A percentile compares a stretch with the other conserved stretches of the same genome.
Evolutionary conservation across 2,329 filamentous ascomycete genomes (phyloP).

Genomic region (Paecilomyces sp.): DNA sequence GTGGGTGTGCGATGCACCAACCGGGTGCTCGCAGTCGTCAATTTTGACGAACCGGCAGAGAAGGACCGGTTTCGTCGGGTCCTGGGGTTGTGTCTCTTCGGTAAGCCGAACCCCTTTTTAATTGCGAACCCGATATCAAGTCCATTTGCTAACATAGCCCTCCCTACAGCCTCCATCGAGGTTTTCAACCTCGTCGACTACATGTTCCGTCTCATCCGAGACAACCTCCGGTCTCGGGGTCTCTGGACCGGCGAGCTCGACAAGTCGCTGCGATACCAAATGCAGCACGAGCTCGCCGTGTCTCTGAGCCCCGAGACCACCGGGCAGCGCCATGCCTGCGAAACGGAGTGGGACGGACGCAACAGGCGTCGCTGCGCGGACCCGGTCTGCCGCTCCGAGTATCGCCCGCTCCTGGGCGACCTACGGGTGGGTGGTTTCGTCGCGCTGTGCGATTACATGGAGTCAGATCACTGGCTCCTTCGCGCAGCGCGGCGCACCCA

Average conservation of each 20-base stretch:
- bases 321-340: slow-evolving; percentile 22
- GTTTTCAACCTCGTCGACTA: slow-evolving; percentile 18
- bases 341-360: slow-evolving; percentile 24
- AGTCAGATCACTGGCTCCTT: slow-evolving; percentile 23
- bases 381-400: slow-evolving; percentile 16
- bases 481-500: slow-evolving; percentile 23
- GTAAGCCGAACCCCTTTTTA: slow-evolving; percentile 10
- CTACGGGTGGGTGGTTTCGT: slow-evolving; percentile 9
- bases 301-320: slow-evolving; percentile 8
- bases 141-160: background rate
- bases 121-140: background rate
- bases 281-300: slow-evolving; percentile 16
- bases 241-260: slow-evolving; percentile 12
- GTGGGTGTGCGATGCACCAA: slow-evolving; percentile 15
- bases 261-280: slow-evolving; percentile 15
- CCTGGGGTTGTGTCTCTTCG: slow-evolving; percentile 23
- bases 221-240: slow-evolving; percentile 15
- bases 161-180: slow-evolving; percentile 17
- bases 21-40: slow-evolving; percentile 12
- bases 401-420: slow-evolving; percentile 11
- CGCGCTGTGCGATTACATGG: slow-evolving; percentile 13
- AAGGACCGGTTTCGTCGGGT: slow-evolving; percentile 28
- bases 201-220: slow-evolving; percentile 27
- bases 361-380: slow-evolving; percentile 18
- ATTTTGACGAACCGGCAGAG: slow-evolving; percentile 15